phyloP scores from a whole-genome alignment of 2,329 filamentous ascomycete species.

The Cercospora citrullina region DNA sequence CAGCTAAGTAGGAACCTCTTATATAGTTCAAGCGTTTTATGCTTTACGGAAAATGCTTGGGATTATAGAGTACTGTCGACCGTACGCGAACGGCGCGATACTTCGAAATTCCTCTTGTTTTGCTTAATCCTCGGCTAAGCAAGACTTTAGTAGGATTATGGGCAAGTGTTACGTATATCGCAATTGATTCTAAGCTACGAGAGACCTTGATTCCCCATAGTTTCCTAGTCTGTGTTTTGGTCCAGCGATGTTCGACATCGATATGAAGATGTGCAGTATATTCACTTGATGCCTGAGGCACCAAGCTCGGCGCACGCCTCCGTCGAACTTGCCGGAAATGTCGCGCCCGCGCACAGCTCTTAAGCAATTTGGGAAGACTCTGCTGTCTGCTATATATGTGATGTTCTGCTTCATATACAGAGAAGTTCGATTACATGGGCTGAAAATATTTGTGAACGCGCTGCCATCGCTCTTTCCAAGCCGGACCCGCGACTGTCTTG shows the following conservation, averaged over 20 bases:
- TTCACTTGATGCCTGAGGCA: background rate
- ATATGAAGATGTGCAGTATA: background rate
- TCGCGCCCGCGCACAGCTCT: background rate
- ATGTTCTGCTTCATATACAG: background rate
- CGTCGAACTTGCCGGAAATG: background rate
- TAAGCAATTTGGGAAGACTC: background rate
- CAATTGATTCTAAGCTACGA: background rate
- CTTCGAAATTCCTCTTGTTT: background rate
- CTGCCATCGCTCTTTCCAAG: background rate
- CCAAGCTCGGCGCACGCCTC: background rate
- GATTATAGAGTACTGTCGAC: background rate
- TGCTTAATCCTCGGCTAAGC: background rate
- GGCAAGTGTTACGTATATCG: background rate
- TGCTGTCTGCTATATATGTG: background rate
- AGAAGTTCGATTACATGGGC: background rate
- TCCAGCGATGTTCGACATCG: background rate
- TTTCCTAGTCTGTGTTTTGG: background rate
- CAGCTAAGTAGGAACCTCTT: background rate
- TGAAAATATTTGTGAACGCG: background rate
- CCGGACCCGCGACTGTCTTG: background rate
- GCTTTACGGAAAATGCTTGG: background rate
- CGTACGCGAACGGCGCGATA: background rate
- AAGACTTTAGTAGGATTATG: background rate
- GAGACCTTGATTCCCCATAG: background rate
- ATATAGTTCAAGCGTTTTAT: background rate